Evolutionary conservation across 2,329 filamentous ascomycete species (phyloP).

Genomic region (Diaporthe citriasiana): DNA sequence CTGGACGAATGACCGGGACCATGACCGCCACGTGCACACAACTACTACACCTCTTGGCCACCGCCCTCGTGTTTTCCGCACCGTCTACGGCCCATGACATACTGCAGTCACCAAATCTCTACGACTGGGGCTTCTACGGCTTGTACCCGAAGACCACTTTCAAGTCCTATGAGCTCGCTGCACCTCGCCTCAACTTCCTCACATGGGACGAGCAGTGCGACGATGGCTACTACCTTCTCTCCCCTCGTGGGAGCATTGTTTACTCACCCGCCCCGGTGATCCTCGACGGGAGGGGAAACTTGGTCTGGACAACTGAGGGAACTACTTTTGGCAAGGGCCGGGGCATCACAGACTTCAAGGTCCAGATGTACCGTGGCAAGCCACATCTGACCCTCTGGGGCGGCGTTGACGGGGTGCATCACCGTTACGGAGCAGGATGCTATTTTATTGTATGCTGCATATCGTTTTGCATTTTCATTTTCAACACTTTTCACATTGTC

Average conservation of each 20-base stretch:
- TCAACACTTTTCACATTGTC: rapidly evolving
- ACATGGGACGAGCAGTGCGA: slow-evolving; percentile 40
- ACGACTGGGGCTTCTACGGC: slow-evolving; percentile 44
- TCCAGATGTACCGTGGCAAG: slow-evolving; percentile 50
- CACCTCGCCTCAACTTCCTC: slow-evolving; percentile 43
- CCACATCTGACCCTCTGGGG: slow-evolving; percentile 55
- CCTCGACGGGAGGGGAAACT: slow-evolving; percentile 46
- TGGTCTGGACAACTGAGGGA: slow-evolving; percentile 47
- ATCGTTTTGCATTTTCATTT: neutral
- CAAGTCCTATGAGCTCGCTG: slow-evolving; percentile 39
- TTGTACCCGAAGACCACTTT: slow-evolving; percentile 41
- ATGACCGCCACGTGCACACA: slow-evolving; percentile 33
- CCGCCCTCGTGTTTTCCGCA: neutral
- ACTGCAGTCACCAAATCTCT: slow-evolving; percentile 38
- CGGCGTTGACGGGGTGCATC: slow-evolving; percentile 34
- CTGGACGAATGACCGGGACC: neutral
- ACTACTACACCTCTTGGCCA: slow-evolving; percentile 14
- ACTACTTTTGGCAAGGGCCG: slow-evolving; percentile 43
- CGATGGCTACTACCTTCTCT: slow-evolving; percentile 42
- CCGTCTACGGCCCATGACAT: slow-evolving; percentile 16
- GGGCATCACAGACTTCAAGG: slow-evolving; percentile 44
- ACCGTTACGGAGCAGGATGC: slow-evolving; percentile 40
- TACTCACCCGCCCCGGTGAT: slow-evolving; percentile 45
- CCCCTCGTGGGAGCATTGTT: slow-evolving; percentile 42
- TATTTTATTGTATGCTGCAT: slow-evolving; percentile 32